phyloP scores from a whole-genome alignment of 352 stramenopile species.

The Pythium sp. region DNA sequence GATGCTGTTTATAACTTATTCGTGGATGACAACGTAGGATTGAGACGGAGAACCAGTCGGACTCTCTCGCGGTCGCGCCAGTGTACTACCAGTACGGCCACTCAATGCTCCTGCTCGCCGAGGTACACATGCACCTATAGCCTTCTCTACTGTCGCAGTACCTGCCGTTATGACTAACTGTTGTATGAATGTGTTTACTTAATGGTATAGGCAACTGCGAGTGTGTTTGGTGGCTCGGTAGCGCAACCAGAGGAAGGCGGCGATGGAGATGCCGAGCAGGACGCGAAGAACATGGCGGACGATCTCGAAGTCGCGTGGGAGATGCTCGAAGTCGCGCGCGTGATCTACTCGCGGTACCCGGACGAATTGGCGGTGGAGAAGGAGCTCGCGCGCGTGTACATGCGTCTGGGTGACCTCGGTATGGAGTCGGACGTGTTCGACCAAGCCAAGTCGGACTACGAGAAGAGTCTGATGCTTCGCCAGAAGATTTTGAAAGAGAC shows the following conservation, averaged over 20 bases:
- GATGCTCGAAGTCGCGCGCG: constrained; percentile 80
- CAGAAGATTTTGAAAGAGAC: constrained; percentile 66
- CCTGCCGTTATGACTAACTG: neutral
- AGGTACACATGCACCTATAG: constrained; percentile 24
- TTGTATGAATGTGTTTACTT: neutral
- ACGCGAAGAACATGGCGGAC: constrained; percentile 50
- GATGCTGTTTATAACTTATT: neutral
- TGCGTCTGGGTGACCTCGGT: constrained; percentile 70
- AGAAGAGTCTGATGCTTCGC: constrained; percentile 70
- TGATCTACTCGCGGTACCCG: constrained; percentile 76
- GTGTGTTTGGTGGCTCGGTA: constrained; percentile 50
- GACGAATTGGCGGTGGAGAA: constrained; percentile 69
- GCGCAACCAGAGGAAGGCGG: constrained; percentile 19
- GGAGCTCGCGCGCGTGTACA: constrained; percentile 79
- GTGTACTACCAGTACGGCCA: constrained; percentile 87
- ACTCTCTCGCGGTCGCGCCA: constrained; percentile 59
- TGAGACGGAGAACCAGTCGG: constrained; percentile 65
- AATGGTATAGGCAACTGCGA: constrained; percentile 34
- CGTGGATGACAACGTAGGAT: constrained; percentile 25
- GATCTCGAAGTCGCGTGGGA: constrained; percentile 86
- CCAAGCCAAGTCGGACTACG: constrained; percentile 72
- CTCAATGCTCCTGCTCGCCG: constrained; percentile 66
- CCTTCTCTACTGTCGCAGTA: neutral
- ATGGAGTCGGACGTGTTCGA: constrained; percentile 84
- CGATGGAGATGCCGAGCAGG: constrained; percentile 46